A percentile compares a stretch with the other conserved stretches of the same genome.
Conservation (phyloP, 108 stramenopile genomes). For the Nitzschia sp. region DNA sequence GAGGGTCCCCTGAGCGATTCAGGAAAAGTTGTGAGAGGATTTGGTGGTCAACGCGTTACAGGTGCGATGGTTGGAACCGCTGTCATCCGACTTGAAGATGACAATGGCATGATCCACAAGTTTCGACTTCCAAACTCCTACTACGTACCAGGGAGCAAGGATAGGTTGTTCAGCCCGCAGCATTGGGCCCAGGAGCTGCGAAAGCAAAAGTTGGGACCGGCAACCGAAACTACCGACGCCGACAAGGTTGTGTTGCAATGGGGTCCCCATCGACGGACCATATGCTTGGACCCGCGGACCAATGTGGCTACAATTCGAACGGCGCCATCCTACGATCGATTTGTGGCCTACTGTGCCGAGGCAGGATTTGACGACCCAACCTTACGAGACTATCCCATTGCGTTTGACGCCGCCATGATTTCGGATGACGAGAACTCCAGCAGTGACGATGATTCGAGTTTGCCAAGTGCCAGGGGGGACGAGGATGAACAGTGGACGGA, state of each 20-base stretch:
- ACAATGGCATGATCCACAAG: constrained; percentile 28
- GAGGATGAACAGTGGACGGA: no score
- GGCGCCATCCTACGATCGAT: neutral
- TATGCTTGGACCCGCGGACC: neutral
- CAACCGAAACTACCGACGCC: neutral
- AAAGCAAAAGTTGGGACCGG: neutral
- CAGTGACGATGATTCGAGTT: no score
- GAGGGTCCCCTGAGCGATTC: neutral
- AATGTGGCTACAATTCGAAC: neutral
- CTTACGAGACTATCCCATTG: neutral
- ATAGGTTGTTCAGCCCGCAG: constrained; percentile 36
- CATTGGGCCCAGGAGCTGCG: constrained; percentile 36
- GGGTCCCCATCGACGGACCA: neutral
- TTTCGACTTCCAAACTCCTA: constrained; percentile 37
- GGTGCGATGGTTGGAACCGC: neutral
- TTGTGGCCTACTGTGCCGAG: neutral
- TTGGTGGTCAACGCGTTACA: constrained; percentile 10
- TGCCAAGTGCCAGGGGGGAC: no score
- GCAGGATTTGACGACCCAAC: neutral
- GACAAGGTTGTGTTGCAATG: neutral
- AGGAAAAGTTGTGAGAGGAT: neutral
- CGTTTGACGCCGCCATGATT: no score
- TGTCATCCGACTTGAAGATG: constrained; percentile 29
- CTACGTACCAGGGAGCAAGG: constrained; percentile 28
- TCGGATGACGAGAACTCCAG: no score